phyloP scores from a whole-genome alignment of 108 stramenopile genomes.

The Fragilariopsis cylindrus region DNA sequence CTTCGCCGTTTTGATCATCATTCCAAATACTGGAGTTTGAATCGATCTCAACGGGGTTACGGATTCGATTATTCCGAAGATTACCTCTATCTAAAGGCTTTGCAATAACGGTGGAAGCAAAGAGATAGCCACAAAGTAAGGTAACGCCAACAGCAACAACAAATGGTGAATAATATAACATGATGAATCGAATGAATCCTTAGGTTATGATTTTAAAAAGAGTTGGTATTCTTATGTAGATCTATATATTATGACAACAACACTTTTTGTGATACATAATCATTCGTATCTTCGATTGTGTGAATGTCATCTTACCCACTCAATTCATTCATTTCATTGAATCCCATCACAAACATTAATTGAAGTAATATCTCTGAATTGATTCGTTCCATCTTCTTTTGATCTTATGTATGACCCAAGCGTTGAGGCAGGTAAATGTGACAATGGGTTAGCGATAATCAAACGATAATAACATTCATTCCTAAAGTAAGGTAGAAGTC shows the following conservation, averaged over 20 bases:
- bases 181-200: background rate
- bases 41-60: no score
- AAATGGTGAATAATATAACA: background rate
- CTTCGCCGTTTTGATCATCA: no score
- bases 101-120: background rate
- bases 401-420: background rate
- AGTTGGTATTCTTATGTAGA: background rate
- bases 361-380: background rate
- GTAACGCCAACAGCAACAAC: background rate
- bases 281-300: no score
- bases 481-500: background rate
- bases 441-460: background rate
- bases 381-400: constrained; percentile 1
- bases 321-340: background rate
- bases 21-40: no score
- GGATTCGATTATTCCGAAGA: no score
- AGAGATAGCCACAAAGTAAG: background rate
- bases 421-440: background rate
- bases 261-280: no score
- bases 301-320: no score
- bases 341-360: constrained; percentile 7
- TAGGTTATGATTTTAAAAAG: background rate
- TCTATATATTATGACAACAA: background rate
- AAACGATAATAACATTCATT: background rate
- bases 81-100: background rate